Evolutionary conservation across 768 basidiomycete genomes (phyloP).

Genomic region (Rubroboletus satanas): DNA sequence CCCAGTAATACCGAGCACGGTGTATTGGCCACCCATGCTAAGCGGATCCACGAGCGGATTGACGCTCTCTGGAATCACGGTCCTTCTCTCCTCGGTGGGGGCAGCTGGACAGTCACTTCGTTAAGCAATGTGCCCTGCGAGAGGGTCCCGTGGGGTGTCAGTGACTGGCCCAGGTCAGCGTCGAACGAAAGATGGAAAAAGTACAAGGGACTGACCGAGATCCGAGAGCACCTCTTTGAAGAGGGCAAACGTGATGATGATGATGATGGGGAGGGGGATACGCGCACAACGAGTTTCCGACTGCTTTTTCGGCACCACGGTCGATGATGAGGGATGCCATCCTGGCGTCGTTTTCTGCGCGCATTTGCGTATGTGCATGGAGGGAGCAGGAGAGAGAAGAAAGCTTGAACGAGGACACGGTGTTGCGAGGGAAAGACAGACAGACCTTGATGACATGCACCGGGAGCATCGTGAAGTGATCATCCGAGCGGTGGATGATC

Average conservation of each 20-base stretch:
- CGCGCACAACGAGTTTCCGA: conserved; percentile 78
- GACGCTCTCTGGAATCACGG: conserved; percentile 56
- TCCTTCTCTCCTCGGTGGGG: conserved; percentile 43
- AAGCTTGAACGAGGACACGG: neutral
- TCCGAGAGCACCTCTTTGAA: conserved; percentile 71
- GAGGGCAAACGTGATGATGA: conserved; percentile 40
- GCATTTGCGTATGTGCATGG: neutral
- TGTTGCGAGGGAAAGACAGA: neutral
- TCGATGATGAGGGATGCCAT: conserved; percentile 85
- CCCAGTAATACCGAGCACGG: conserved; percentile 59
- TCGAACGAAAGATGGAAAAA: neutral
- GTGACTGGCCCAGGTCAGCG: conserved; percentile 29
- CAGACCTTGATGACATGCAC: conserved; percentile 83
- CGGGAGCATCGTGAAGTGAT: conserved; percentile 78
- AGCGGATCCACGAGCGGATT: conserved; percentile 68
- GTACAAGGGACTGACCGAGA: conserved; percentile 45
- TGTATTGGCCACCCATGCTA: conserved; percentile 89
- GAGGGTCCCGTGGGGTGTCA: conserved; percentile 64
- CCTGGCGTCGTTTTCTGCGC: conserved; percentile 69
- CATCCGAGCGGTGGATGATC: conserved; percentile 45
- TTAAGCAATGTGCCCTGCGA: conserved; percentile 73
- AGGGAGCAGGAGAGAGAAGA: too few relatives aligned
- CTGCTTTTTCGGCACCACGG: conserved; percentile 75
- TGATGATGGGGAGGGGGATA: conserved; percentile 25
- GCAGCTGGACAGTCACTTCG: conserved; percentile 71